Evolutionary conservation across 176 grass and related monocot genomes (phyloP).

Genomic region (Metroxylon sagu): DNA sequence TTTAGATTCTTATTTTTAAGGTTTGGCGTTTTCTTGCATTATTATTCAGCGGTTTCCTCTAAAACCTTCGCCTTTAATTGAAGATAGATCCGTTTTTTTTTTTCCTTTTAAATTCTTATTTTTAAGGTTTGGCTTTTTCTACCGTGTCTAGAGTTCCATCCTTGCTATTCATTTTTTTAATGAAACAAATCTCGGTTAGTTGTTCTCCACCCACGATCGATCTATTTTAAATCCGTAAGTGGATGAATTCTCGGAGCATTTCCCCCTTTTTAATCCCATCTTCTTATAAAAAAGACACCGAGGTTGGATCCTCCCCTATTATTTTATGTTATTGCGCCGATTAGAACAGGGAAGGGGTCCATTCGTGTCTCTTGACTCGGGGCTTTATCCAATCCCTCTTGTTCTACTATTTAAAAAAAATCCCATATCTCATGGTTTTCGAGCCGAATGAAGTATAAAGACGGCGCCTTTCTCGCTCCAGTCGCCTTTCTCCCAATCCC

Average conservation of each 20-base stretch:
- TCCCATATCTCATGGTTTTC: slow-evolving; percentile 16
- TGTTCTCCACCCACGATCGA: too few species aligned
- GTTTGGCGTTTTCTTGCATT: too few species aligned
- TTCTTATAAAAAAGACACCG: slow-evolving; percentile 13
- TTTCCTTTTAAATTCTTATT: too few species aligned
- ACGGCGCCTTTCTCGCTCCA: slow-evolving; percentile 20
- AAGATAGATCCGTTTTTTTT: too few species aligned
- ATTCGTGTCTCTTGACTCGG: slow-evolving; percentile 1
- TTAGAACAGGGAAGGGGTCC: slow-evolving; percentile 19
- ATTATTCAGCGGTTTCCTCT: too few species aligned
- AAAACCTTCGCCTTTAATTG: too few species aligned
- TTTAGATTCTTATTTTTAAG: too few species aligned
- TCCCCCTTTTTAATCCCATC: slow-evolving; percentile 21
- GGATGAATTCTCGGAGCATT: slow-evolving; percentile 5
- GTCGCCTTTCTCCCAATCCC: slow-evolving; percentile 1
- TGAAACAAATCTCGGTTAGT: too few species aligned
- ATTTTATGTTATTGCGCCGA: slow-evolving; percentile 14
- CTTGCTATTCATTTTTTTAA: too few species aligned
- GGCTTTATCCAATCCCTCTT: slow-evolving; percentile 11
- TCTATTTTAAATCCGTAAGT: too few species aligned
- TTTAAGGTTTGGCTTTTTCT: too few species aligned
- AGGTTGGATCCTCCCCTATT: neutral
- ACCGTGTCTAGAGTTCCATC: too few species aligned
- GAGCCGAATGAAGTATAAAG: slow-evolving; percentile 23
- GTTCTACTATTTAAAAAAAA: slow-evolving; percentile 8